These are phyloP conservation scores for Dendrobium catenatum DNA, from an alignment of 106 monocot genomes.

Conservation along the genomic window DNA sequence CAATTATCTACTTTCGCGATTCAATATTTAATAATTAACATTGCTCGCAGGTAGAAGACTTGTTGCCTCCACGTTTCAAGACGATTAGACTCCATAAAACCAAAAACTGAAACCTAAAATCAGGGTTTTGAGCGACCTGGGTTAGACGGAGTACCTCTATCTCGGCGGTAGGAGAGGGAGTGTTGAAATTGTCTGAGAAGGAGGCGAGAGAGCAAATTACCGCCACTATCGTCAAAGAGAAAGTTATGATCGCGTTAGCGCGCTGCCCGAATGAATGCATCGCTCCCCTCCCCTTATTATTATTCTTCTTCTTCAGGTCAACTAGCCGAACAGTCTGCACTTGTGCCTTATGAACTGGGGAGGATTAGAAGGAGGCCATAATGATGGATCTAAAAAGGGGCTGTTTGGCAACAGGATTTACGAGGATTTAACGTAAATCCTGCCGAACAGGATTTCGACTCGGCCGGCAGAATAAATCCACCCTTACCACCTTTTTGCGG, in stretches of 20 bases:
- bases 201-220: slow-evolving; percentile 84
- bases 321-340: not conserved
- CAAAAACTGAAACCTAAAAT: no score
- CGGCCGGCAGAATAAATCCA: no score
- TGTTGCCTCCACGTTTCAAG: not conserved
- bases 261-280: slow-evolving; percentile 91
- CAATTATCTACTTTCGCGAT: not conserved
- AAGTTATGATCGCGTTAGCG: slow-evolving; percentile 78
- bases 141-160: slow-evolving; percentile 41
- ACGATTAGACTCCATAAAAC: not conserved
- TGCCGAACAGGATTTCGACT: no score
- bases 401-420: no score
- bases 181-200: slow-evolving; percentile 90
- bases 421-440: no score
- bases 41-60: not conserved
- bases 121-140: not conserved
- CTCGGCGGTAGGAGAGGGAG: slow-evolving; percentile 57
- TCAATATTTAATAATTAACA: not conserved
- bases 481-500: no score
- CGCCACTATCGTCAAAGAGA: slow-evolving; percentile 76
- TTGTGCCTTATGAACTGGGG: no score
- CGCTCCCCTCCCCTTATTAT: slow-evolving; percentile 4
- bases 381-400: no score
- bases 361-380: no score
- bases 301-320: not conserved